Base-by-base conservation (phyloP, 768 basidiomycete species). In the Tylopilus vinaceipallidus region DNA sequence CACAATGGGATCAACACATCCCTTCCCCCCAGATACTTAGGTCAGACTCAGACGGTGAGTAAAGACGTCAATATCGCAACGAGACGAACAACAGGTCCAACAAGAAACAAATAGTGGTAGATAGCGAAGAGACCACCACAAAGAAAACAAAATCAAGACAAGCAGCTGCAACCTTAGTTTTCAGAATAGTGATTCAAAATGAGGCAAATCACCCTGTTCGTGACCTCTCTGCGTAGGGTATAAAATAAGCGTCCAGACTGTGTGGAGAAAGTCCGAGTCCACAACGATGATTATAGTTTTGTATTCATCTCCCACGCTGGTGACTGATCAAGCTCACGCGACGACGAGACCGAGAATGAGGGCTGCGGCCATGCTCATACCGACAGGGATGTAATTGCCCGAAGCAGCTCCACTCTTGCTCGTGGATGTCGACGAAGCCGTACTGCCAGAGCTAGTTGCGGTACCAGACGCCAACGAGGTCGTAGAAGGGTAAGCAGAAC, bases 401-500 rank as follows among this genome's bases (percentile, higher is more conserved):
- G 45, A 10, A 10, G 49, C 50, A 14, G 45, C 63, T 0, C 61
- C 49, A 3, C 42, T 48, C 37, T 48, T 58, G 29, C 36, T 42
- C 14, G 29, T 0, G 1, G 61, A 56, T 1, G 60, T 63, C 47
- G 60, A 56, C n/a, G 60, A 56, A 0, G 60, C 12, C 0, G 58
- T 33, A 5, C 47, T 45, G 1, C 54, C 52, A 20, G 62, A 44
- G 29, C 63, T 45, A 7, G 69, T 56, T 16, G 63, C 29, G 6
- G 65, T 54, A n/a, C 52, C 67, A 30, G 67, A 50, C 11, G 61
- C 24, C 11, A 61, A 54, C 5, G 70, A 55, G 17, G 67, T 58
- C 17, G 78, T 49, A 4, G 65, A 40, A 10, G 83, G 81, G 58
- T 81, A 87, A 12, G 71, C 8, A 30, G 84, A 72, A 42, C 81